Conservation (phyloP, 2,329 filamentous ascomycete genomes). For the Epichloe gansuensis region DNA sequence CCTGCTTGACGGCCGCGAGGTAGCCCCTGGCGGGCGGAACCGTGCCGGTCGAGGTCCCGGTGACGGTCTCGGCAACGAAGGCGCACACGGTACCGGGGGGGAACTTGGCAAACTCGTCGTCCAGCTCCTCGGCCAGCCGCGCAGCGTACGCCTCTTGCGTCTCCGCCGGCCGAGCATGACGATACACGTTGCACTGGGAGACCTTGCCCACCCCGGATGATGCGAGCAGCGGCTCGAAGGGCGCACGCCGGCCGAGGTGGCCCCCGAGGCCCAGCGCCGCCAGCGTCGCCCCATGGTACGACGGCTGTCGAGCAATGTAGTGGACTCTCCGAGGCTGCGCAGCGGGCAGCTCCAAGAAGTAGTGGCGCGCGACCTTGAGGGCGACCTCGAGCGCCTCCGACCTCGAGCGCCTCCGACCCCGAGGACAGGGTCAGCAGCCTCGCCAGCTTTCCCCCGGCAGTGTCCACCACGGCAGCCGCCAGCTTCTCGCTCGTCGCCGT, state of each 20-base stretch:
- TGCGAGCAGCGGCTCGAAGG: too few species aligned
- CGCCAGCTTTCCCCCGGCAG: constrained; percentile 11
- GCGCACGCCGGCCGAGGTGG: too few species aligned
- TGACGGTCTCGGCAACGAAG: constrained; percentile 38
- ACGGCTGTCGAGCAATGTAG: constrained; percentile 31
- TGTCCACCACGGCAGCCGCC: constrained; percentile 14
- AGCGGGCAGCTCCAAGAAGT: constrained; percentile 24
- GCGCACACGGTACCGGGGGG: constrained; percentile 29
- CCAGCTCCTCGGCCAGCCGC: constrained; percentile 30
- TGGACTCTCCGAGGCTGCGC: constrained; percentile 23
- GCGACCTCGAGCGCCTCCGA: constrained; percentile 31
- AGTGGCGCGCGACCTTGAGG: constrained; percentile 36
- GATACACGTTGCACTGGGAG: too few species aligned
- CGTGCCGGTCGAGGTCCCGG: constrained; percentile 36
- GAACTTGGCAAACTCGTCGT: constrained; percentile 31
- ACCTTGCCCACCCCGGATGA: too few species aligned
- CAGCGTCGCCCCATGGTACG: constrained; percentile 28
- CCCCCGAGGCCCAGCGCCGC: too few species aligned
- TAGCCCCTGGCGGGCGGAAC: constrained; percentile 40
- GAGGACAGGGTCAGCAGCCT: constrained; percentile 15
- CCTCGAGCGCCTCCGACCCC: constrained; percentile 21
- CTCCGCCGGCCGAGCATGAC: constrained; percentile 12
- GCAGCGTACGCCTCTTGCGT: constrained; percentile 26
- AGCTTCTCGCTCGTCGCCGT: constrained; percentile 17
- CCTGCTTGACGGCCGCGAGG: constrained; percentile 34